A percentile compares a stretch with the other conserved stretches of the same genome.
Evolutionary conservation across 495 filamentous ascomycete species (phyloP).

Genomic region (Haplographium delicatum): DNA sequence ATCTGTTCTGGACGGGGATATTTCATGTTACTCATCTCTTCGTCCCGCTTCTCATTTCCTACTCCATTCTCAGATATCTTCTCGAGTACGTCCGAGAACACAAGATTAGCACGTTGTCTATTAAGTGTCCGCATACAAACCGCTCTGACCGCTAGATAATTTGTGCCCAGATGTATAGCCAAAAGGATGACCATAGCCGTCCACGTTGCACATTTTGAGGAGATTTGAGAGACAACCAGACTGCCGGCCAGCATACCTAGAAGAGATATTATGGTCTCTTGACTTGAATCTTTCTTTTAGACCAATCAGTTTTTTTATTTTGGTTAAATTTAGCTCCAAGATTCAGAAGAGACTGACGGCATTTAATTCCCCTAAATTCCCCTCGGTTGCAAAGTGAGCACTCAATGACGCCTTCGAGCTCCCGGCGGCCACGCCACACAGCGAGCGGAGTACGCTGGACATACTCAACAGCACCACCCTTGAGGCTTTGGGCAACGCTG

Average conservation of each 20-base stretch:
- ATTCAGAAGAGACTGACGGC: conserved; percentile 54
- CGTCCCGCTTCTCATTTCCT: conserved; percentile 1
- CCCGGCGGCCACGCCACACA: conserved; percentile 86
- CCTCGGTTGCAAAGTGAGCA: conserved; percentile 82
- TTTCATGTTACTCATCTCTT: too few relatives aligned
- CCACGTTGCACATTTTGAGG: conserved; percentile 69
- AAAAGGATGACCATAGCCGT: conserved; percentile 65
- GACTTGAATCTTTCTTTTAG: conserved; percentile 73
- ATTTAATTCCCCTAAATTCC: conserved; percentile 92
- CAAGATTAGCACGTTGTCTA: conserved; percentile 77
- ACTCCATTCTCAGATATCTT: conserved; percentile 31
- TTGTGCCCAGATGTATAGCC: conserved; percentile 68
- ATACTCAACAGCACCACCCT: conserved; percentile 68
- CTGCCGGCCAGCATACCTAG: conserved; percentile 85
- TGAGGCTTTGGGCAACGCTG: conserved; percentile 61
- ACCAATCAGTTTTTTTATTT: not conserved
- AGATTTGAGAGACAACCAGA: conserved; percentile 70
- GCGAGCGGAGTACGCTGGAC: conserved; percentile 69
- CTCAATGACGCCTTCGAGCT: conserved; percentile 87
- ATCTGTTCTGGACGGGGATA: conserved; percentile 60
- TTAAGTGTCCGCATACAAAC: conserved; percentile 86
- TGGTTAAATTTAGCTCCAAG: not conserved
- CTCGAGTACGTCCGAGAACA: conserved; percentile 56
- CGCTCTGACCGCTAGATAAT: conserved; percentile 78
- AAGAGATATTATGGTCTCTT: conserved; percentile 91